Evolutionary conservation across 495 filamentous ascomycete genomes (phyloP), one percentile per base, ranked within the genome.

Genomic region (Penicillium taxi): DNA sequence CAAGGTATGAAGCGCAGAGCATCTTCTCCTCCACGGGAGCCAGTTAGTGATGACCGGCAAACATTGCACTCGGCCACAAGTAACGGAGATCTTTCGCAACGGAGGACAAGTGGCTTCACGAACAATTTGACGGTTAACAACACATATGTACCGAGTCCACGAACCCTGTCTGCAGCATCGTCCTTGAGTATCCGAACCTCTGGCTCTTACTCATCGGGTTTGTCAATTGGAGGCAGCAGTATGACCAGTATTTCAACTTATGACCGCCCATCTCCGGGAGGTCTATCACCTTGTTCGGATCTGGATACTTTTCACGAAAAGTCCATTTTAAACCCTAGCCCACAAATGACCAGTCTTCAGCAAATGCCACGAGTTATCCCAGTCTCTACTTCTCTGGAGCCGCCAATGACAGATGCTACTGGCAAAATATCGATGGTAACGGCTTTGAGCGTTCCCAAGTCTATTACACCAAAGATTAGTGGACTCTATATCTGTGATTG

Each of bases 401-500:
- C 56, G 2, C 51, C 60, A 5, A 44, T 44, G 14, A 52, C 48
- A 14, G 56, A 52, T 27, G 32, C 50, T 9, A 43, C 53, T 3
- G 63, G 70, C 16, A 74, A 73, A 32, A 50, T 69, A 41, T 64
- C 72, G 4, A 52, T 66, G 19, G 60, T 55, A 16, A 44, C 53
- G 2, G 47, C 39, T n/a, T 17, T 61, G 5, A 56, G 32, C 37
- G 32, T 53, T 8, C 42, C 66, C 6, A 67, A 61, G 29, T 39
- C 54, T 4, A 24, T 42, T 9, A 46, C 37, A 3, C 38, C 59
- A 1, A 69, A 69, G 39, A 47, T 69, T 8, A 55, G 60, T 19
- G 66, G 67, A 19, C 32, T 80, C 3, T 86, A 74, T 51, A 91
- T 94, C 51, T 98, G 91, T 59, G 86, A 95, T 49, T 98, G 91